phyloP scores from a whole-genome alignment of 805 yeast species.

The Sugiyamaella boreocaroliniensis region DNA sequence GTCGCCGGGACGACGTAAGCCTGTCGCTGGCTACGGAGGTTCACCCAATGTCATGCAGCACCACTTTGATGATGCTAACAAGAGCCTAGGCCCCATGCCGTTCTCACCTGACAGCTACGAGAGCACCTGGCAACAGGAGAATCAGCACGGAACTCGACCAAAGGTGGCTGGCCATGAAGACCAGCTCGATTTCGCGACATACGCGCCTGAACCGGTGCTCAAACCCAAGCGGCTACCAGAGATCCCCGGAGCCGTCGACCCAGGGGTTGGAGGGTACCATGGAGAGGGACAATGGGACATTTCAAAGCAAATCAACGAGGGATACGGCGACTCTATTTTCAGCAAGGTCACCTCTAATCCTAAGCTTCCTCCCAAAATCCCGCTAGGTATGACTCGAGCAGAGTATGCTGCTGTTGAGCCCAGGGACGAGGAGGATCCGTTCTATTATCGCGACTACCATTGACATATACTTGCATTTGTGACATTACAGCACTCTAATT shows the following conservation, averaged over 20 bases:
- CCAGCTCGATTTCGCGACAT: constrained; percentile 17
- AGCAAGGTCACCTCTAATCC: constrained; percentile 15
- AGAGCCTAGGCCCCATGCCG: constrained; percentile 13
- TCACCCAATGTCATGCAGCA: not conserved
- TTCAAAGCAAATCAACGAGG: constrained; percentile 30
- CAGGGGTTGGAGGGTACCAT: constrained; percentile 20
- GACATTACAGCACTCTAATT: too few relatives aligned
- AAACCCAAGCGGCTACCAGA: constrained; percentile 11
- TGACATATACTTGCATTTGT: not conserved
- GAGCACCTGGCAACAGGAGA: constrained; percentile 2
- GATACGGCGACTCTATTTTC: constrained; percentile 32
- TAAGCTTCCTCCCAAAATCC: constrained; percentile 24
- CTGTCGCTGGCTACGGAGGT: constrained; percentile 6
- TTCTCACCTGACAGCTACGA: constrained; percentile 21
- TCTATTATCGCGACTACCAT: constrained; percentile 11
- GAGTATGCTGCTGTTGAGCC: constrained; percentile 20
- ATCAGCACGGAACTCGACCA: not conserved
- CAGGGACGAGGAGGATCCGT: constrained; percentile 16
- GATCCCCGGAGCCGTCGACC: constrained; percentile 19
- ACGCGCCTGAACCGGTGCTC: constrained; percentile 25
- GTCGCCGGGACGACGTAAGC: constrained; percentile 11
- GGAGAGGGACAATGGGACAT: constrained; percentile 28
- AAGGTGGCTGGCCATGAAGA: constrained; percentile 9
- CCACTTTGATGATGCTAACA: constrained; percentile 5
- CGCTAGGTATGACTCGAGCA: constrained; percentile 23